Evolutionary conservation across 179 eudicot genomes (phyloP).

Genomic region (Camellia oleifera): DNA sequence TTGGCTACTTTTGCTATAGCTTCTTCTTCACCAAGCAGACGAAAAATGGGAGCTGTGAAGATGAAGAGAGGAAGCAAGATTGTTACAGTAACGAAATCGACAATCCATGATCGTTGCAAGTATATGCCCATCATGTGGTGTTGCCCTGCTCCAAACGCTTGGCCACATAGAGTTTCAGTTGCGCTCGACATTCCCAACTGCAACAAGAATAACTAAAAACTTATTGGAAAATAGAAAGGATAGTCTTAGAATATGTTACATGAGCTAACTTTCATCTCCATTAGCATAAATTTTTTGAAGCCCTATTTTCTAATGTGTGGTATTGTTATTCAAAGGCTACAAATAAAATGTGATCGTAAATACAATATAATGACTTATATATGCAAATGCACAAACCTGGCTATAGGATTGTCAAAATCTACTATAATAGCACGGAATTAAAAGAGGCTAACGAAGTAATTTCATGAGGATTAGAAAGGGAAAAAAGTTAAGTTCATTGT

Average conservation of each 20-base stretch:
- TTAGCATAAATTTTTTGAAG: too few relatives aligned
- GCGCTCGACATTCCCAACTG: constrained; percentile 94
- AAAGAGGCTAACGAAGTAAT: too few relatives aligned
- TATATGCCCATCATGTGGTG: constrained; percentile 62
- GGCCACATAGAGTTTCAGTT: constrained; percentile 81
- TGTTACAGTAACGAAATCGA: constrained; percentile 44
- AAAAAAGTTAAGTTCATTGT: too few relatives aligned
- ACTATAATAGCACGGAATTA: too few relatives aligned
- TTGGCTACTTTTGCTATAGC: constrained; percentile 51
- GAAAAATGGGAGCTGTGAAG: constrained; percentile 48
- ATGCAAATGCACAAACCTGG: too few relatives aligned
- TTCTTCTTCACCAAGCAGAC: constrained; percentile 47
- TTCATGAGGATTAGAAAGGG: too few relatives aligned
- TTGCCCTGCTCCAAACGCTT: constrained; percentile 87
- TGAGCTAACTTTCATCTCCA: too few relatives aligned
- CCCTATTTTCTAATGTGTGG: too few relatives aligned
- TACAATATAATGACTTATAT: too few relatives aligned
- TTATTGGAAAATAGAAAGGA: neutral
- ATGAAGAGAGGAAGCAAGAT: constrained; percentile 58
- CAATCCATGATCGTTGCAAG: constrained; percentile 68
- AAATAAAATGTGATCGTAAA: too few relatives aligned
- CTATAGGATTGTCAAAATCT: too few relatives aligned
- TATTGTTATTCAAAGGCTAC: too few relatives aligned
- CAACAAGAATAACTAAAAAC: neutral
- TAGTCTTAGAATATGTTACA: neutral